Percentiles rank a stretch among this genome's conserved stretches.
Conservation (phyloP, 805 yeast genomes). For the Cyberlindnera xishuangbannaensis region DNA sequence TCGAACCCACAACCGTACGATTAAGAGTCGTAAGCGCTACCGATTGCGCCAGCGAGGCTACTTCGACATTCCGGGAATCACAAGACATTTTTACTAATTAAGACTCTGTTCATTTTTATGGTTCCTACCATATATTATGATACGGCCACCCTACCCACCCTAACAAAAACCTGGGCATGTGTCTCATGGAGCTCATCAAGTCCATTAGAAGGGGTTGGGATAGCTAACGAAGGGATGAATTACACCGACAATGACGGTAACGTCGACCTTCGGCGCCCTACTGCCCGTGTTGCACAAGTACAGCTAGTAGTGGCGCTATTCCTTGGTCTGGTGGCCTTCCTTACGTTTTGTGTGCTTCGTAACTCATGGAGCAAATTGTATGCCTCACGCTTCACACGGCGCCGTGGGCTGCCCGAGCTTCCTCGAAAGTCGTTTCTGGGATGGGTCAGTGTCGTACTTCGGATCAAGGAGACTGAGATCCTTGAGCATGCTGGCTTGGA, state of each 20-base stretch:
- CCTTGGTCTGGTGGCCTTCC: constrained; percentile 64
- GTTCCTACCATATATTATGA: neutral
- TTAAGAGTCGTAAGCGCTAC: constrained; percentile 32
- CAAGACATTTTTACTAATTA: neutral
- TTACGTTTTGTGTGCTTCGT: constrained; percentile 65
- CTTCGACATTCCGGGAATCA: too few species aligned
- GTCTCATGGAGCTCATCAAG: too few species aligned
- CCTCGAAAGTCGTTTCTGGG: constrained; percentile 60
- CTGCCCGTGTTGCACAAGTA: constrained; percentile 58
- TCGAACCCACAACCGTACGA: constrained; percentile 32
- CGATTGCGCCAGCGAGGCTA: constrained; percentile 32
- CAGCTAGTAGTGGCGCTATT: constrained; percentile 67
- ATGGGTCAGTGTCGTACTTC: constrained; percentile 69
- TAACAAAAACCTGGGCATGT: too few species aligned
- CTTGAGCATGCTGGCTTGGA: constrained; percentile 90
- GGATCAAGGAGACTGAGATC: constrained; percentile 66
- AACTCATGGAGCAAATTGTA: constrained; percentile 75
- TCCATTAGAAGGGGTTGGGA: too few species aligned
- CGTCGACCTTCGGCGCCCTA: constrained; percentile 23
- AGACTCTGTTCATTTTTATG: neutral
- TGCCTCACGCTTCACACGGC: constrained; percentile 58
- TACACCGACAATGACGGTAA: constrained; percentile 5
- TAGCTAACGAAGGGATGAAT: neutral
- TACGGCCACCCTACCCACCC: neutral
- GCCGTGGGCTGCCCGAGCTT: constrained; percentile 52